Percentiles rank a stretch among this genome's conserved stretches.
phyloP scores from a whole-genome alignment of 306 rosid genomes.

The Comarum palustre region DNA sequence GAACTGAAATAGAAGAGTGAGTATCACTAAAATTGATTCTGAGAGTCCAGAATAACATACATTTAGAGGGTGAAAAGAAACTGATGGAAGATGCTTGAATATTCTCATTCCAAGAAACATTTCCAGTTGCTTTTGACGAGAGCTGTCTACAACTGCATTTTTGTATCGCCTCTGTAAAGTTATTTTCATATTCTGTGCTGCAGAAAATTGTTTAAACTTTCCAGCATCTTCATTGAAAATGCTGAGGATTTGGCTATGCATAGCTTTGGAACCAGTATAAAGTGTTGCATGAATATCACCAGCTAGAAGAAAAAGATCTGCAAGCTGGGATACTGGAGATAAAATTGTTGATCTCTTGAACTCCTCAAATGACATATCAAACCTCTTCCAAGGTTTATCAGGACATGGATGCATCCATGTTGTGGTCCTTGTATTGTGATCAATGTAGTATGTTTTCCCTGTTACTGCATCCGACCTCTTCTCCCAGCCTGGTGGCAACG shows the following conservation, averaged over 20 bases:
- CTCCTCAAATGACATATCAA: conserved; percentile 96
- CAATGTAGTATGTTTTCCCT: conserved; percentile 81
- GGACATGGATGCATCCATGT: conserved; percentile 99
- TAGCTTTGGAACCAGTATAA: conserved; percentile 96
- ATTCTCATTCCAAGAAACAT: conserved; percentile 95
- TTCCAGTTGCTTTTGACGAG: conserved; percentile 96
- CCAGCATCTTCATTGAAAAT: conserved; percentile 93
- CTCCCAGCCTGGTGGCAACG: conserved; percentile 99
- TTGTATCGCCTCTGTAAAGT: conserved; percentile 92
- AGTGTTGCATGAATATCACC: conserved; percentile 98
- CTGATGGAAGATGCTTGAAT: conserved; percentile 97
- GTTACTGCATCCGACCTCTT: conserved; percentile 92
- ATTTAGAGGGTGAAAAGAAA: conserved; percentile 76
- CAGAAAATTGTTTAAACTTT: conserved; percentile 89
- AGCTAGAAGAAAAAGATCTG: conserved; percentile 93
- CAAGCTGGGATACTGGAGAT: conserved; percentile 83
- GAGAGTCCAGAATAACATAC: conserved; percentile 54
- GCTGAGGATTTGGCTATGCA: conserved; percentile 99
- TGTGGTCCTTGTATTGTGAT: conserved; percentile 95
- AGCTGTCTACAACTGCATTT: conserved; percentile 92
- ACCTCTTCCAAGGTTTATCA: conserved; percentile 97
- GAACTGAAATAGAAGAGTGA: conserved; percentile 30
- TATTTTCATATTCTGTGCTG: conserved; percentile 92
- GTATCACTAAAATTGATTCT: conserved; percentile 34
- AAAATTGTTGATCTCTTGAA: conserved; percentile 86